Evolutionary conservation across 1,284 basidiomycete species (phyloP), one percentile per base, ranked within the genome.

Genomic region (Ustilago shanxiensis): DNA sequence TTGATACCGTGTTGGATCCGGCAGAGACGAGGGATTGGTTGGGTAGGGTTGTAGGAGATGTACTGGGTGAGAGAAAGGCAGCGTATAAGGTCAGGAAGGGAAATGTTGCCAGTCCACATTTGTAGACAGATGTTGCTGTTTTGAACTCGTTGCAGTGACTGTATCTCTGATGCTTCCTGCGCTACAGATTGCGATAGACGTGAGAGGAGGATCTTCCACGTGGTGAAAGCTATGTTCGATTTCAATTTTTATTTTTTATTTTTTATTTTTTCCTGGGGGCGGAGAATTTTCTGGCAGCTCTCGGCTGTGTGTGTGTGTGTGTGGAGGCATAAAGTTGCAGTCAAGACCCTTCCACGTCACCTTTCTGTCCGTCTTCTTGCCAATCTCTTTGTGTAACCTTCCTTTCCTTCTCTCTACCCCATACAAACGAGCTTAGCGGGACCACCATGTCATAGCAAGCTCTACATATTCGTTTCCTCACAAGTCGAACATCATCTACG

Each of bases 1-100:
- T 81, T 44, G 80, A 80, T 56, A 73, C 75, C 0, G 79, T 80
- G 57, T 50, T 81, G 41, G 80, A 81, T 35, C 80, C 80, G 10
- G 72, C 60, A 9, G 75, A 80, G 47, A 81, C 76, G 26, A 51
- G 80, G 16, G 56, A 64, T 14, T 81, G 74, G 75, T 18, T 81
- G 37, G 57, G 16, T 0, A 62, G 18, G 39, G 60, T 66, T 2
- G 37, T 68, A 16, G 31, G 53, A 18, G 53, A 54, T 50, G 60
- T 66, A 33, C n/a, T 68, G 8, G 65, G 67, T 2, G 51, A 57
- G 54, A 65, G 67, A 53, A 59, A n/a, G 60, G 45, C 69, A 2
- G 50, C 39, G 28, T 72, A 52, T 14, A 66, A 52, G 52, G 11
- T 58, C 11, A 37, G 60, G 33, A 54, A 44, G 37, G 60, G 26